Percentiles rank a stretch among this genome's conserved stretches.
Conservation (phyloP, 1,284 basidiomycete genomes). For the Ceratobasidium sp. region DNA sequence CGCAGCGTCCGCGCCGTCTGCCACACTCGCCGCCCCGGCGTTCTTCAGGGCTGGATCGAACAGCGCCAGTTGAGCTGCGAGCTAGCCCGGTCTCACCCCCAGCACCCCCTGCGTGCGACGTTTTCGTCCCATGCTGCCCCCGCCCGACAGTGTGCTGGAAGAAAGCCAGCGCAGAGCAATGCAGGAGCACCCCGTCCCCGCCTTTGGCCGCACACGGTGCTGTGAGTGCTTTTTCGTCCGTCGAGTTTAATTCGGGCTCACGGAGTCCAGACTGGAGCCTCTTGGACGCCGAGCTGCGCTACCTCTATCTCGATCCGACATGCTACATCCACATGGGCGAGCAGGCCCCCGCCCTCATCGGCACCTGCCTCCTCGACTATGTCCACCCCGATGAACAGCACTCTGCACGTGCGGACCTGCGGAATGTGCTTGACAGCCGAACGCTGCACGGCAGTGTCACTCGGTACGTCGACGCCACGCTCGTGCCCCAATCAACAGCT, state of each 20-base stretch:
- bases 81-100: constrained; percentile 3
- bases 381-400: constrained; percentile 91
- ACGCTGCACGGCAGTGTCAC: constrained; percentile 93
- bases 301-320: constrained; percentile 91
- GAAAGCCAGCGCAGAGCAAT: constrained; percentile 22
- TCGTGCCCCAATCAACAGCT: constrained; percentile 20
- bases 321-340: constrained; percentile 79
- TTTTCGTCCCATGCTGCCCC: constrained; percentile 2
- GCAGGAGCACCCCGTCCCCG: constrained; percentile 28
- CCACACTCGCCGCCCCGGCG: neutral
- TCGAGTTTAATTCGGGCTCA: neutral
- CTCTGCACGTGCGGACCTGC: constrained; percentile 80
- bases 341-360: constrained; percentile 75
- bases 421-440: constrained; percentile 78
- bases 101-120: neutral
- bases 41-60: constrained; percentile 14
- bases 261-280: constrained; percentile 71
- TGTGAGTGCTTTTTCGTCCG: constrained; percentile 11
- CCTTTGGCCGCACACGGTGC: constrained; percentile 22
- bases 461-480: constrained; percentile 63
- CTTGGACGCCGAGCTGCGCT: constrained; percentile 76
- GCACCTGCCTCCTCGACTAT: constrained; percentile 82
- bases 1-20: neutral
- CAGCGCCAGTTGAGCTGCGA: constrained; percentile 10
- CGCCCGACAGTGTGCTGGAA: constrained; percentile 27